These are phyloP conservation scores for Schrenkiella parvula DNA, from an alignment of 345 rosid genomes.

Conservation along the genomic window DNA sequence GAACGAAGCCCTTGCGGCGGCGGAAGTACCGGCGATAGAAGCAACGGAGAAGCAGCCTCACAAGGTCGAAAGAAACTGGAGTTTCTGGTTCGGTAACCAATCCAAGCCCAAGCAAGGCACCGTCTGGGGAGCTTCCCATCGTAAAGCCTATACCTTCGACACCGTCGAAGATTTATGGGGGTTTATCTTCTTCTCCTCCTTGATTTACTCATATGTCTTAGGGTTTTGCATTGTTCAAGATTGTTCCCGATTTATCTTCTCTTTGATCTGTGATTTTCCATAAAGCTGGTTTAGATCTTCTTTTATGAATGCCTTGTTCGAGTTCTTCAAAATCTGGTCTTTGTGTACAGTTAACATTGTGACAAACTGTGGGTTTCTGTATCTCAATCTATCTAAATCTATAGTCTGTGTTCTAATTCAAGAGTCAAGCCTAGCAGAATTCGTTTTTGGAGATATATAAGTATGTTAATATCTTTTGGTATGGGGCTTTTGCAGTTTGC, in stretches of 20 bases:
- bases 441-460: not conserved
- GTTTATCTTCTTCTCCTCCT: slow-evolving; percentile 32
- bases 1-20: slow-evolving; percentile 33
- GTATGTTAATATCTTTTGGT: not conserved
- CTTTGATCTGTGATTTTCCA: slow-evolving; percentile 4
- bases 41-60: slow-evolving; percentile 41
- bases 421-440: not conserved
- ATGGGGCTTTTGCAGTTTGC: slow-evolving; percentile 47
- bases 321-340: not conserved
- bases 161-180: slow-evolving; percentile 98
- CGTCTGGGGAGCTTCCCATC: slow-evolving; percentile 80
- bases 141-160: slow-evolving; percentile 74
- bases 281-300: not conserved
- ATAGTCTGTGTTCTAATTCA: not conserved
- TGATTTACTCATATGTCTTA: not conserved
- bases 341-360: not conserved
- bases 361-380: not conserved
- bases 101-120: slow-evolving; percentile 77
- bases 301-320: not conserved
- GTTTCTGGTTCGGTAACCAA: slow-evolving; percentile 87
- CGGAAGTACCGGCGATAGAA: slow-evolving; percentile 10
- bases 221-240: not conserved
- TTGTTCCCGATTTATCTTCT: not conserved
- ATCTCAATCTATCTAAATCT: not conserved
- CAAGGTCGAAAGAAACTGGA: slow-evolving; percentile 83